Evolutionary conservation across 495 filamentous ascomycete species (phyloP), one percentile per base, ranked within the genome.

Genomic region (Xylaria acuta): DNA sequence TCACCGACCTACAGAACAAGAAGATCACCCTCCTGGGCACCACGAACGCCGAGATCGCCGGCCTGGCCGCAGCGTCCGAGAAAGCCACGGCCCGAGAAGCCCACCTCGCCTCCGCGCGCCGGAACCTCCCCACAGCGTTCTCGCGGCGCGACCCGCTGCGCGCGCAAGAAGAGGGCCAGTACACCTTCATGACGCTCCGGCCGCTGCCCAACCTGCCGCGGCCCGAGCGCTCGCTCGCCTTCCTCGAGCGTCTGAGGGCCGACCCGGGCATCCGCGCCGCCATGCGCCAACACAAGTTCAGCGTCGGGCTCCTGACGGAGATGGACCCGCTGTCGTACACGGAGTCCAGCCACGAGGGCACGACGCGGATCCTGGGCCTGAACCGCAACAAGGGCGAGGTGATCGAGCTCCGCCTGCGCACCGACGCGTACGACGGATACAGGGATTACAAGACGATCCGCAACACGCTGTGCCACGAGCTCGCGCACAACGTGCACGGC

Each of bases 391-490:
- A 85, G 9, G 96, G 96, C 67, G 91, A 97, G 82, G 92, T 94
- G 0, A 97, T 99, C 70, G 96, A 98, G 88, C 82, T 99, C 63
- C 84, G 96, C 0, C 80, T 99, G 47, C 86, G 96, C 18, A 98
- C 96, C 7, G 96, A 99, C 81, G 94, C 92, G 18, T 95, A 95
- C 80, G 95, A 97, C 80, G 96, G 96, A 7, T 99, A 95, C 74
- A 81, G 96, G 22, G 93, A 98, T 78, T 99, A 98, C 77, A 89
- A 91, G 71, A 93, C 90, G 0, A 97, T 99, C 38, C 86, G 96
- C 54, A 93, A 92, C 75, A 98, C 96, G 75, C 85, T 98, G 38
- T 97, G 95, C 77, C 96, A 99, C 79, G 96, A 99, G 86, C 84
- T 99, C 53, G 91, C 95, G 78, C 96, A 99, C 81, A 97, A 95